These are phyloP conservation scores for Iodosphaeria phyllophila DNA, from an alignment of 2,329 filamentous ascomycete genomes.

Conservation along the genomic window DNA sequence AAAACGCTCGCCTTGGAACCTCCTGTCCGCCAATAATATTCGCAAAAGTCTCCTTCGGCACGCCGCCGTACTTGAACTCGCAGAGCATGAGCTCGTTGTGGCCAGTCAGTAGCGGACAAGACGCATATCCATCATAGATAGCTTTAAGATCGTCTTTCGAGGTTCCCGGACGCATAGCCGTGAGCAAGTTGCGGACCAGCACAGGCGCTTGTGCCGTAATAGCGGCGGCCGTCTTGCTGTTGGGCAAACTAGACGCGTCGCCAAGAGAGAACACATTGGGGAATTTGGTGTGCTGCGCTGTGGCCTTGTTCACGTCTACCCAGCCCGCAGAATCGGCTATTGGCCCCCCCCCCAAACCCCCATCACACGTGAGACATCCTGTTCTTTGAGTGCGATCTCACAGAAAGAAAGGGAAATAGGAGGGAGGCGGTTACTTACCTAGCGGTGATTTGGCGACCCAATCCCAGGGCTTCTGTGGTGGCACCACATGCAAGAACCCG, in stretches of 20 bases:
- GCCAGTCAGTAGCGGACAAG: constrained; percentile 24
- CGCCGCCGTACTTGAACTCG: constrained; percentile 27
- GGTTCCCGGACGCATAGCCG: too few species aligned
- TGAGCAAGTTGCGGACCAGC: constrained; percentile 21
- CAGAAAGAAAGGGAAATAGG: not conserved
- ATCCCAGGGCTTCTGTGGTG: constrained; percentile 14
- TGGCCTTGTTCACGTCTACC: constrained; percentile 16
- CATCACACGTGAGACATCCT: too few species aligned
- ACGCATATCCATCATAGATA: constrained; percentile 24
- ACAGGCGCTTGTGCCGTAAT: constrained; percentile 24
- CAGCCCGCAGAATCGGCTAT: constrained; percentile 16
- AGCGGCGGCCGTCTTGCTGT: constrained; percentile 25
- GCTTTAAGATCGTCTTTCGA: constrained; percentile 14
- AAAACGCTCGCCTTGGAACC: constrained; percentile 18
- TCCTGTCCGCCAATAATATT: constrained; percentile 16
- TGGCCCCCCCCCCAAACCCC: too few species aligned
- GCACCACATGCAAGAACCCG: constrained; percentile 18
- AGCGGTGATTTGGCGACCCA: constrained; percentile 15
- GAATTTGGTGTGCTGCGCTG: constrained; percentile 16
- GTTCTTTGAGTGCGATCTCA: not conserved
- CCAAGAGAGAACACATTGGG: constrained; percentile 20
- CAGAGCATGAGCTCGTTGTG: constrained; percentile 25
- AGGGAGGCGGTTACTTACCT: constrained; percentile 17
- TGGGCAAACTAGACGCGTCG: constrained; percentile 19
- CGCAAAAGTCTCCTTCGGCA: constrained; percentile 24